Base-by-base conservation (phyloP, 306 rosid genomes). In the Glycine soja region DNA sequence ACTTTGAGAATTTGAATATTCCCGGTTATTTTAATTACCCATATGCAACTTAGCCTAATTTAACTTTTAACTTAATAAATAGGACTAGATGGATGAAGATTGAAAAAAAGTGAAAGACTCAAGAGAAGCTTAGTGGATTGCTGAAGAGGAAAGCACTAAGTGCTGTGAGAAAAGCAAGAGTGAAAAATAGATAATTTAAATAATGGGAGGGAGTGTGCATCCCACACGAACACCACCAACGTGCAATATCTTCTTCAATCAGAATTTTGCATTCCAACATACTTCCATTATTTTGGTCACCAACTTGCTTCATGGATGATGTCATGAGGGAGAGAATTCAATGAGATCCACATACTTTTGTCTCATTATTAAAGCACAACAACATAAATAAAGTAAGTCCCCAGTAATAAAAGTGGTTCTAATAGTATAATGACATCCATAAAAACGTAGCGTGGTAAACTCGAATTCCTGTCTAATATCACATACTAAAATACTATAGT, bases 121-220 rank as follows among this genome's bases (percentile, higher is more conserved):
- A 36, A 16, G 66, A 77, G 34, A 82, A 83, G 5, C 4, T 36
- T 8, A 72, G 79, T 91, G 94, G 97, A 86, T 83, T 87, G 92
- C 81, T 90, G 94, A 87, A 88, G 88, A 88, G 88, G 97, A 93
- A 80, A 71, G 88, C 97, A 93, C 89, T 54, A 50, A 81, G 24
- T 46, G n/a, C 1, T 15, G 16, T 40, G 56, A 34, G 46, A 70
- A 36, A 78, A 79, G 75, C 30, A 76, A 70, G 66, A 85, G 85
- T 82, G 88, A 90, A 36, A 76, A 72, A 47, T 36, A 70, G 94
- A 86, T 90, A 75, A 82, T 78, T 56, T 80, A 80, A 81, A 63
- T 87, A 81, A 82, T 84, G 83, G 88, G 52, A 70, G 67, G 88
- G 93, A 91, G 94, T 88, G 93, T 90, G 90, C 83, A 85, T 89